Evolutionary conservation across 768 basidiomycete genomes (phyloP), one percentile per base, ranked within the genome.

Genomic region (Termitomyces sp.): DNA sequence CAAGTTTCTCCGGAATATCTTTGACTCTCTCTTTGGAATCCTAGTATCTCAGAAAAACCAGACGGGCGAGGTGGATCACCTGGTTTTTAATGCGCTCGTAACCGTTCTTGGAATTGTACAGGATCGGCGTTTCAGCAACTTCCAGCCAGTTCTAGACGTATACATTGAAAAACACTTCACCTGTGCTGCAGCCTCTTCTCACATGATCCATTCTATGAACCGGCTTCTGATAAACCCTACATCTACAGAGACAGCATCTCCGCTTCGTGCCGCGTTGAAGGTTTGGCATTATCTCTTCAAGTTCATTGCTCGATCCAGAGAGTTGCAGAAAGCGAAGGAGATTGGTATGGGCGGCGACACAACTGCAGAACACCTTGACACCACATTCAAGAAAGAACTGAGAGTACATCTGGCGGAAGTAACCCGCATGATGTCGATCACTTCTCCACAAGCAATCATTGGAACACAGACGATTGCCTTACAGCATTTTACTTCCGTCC

Each of bases 261-360:
- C 84, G 6, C 80, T 98, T 57, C 87, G 95, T 36, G 87, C 93
- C 12, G 91, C 95, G 16, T 78, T 98, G 60, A 98, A 98, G 71
- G 96, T 98, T 33, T 96, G 94, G 94, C 90, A 94, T 67, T 93
- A 95, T 68, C 86, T 98, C 65, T 93, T 98, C 84, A 92, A 91
- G 69, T 93, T 98, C 73, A 90, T 97, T 67, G 86, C 91, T 16
- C 83, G 91, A n/a, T 88, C 95, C 2, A 79, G 95, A 37, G 93
- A 94, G 66, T 70, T 96, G 47, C 95, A 96, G 70, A 92, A 92
- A 70, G 77, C 79, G 6, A 88, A 88, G 67, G 92, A 94, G 59
- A 69, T 87, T 24, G 88, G 88, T 0, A 86, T 91, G 76, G 87
- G 87, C 27, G 86, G 86, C 12, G 91, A 88, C 12, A 85, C 89